Evolutionary conservation across 2,329 filamentous ascomycete genomes (phyloP), one percentile per base, ranked within the genome.

Genomic region (Lachnellula cervina): DNA sequence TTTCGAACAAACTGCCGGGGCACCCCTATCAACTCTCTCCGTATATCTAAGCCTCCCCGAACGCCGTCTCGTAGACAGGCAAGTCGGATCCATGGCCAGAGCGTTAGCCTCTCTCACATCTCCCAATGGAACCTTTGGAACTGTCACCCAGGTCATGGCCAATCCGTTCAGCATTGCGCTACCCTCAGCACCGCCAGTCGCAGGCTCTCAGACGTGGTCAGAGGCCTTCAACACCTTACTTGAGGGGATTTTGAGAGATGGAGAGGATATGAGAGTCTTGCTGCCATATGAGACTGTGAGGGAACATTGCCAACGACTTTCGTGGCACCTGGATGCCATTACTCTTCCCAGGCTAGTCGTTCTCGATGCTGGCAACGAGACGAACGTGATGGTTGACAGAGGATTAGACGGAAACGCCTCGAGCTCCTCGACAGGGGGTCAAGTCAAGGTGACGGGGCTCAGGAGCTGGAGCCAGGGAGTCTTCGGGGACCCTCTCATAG

Each of bases 401-500:
- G 58, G 35, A 25, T 11, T 32, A 38, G 57, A 56, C 42, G 62
- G 54, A 23, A 52, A 54, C 19, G 48, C 49, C 32, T 47, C 42
- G 23, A 57, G 49, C 28, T 25, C 21, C 21, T 45, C 58, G 19
- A 57, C 28, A 32, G 28, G 21, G 6, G 46, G 55, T 25, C 55
- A 52, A 2, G 53, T 58, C 14, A 64, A 64, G 21, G 66, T 83
- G 14, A 78, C 74, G 0, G 81, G 81, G 0, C 66, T 85, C n/a
- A 73, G 74, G 34, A 79, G 82, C 68, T 86, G 82, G 82, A 78
- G 78, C 57, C 78, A 77, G 56, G 78, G 78, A 44, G 61, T 84
- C 11, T 85, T 86, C 59, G 82, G 82, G 11, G 83, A 86, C 58
- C 81, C 82, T 0, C 65, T 85, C 2, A 71, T 86, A 49, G 74